A percentile compares a stretch with the other conserved stretches of the same genome.
These are phyloP conservation scores for Acacia concinna DNA, from an alignment of 331 rosid genomes.

Conservation along the genomic window DNA sequence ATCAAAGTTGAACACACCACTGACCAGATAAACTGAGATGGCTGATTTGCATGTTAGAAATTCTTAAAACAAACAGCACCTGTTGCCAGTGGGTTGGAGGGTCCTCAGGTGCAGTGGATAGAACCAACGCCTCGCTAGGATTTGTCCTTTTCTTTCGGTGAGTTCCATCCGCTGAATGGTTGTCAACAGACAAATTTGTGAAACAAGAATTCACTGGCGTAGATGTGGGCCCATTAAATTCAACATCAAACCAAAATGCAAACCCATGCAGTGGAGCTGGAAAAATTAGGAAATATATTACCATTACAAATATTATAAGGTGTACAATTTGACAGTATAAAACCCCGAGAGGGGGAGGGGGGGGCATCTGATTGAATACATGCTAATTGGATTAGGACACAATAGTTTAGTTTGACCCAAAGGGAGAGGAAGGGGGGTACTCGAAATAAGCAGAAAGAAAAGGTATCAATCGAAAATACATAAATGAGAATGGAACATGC, in stretches of 20 bases:
- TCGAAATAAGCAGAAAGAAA: neutral
- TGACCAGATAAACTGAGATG: neutral
- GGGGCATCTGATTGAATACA: neutral
- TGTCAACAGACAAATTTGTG: conserved; percentile 38
- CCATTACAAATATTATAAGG: neutral
- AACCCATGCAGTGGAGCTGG: conserved; percentile 98
- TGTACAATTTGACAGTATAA: neutral
- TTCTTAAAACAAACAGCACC: conserved; percentile 45
- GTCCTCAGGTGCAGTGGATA: conserved; percentile 99
- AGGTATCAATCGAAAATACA: neutral
- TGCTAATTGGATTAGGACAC: neutral
- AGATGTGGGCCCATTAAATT: conserved; percentile 70
- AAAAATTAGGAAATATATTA: conserved; percentile 26
- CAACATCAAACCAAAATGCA: conserved; percentile 99
- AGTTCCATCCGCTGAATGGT: conserved; percentile 59
- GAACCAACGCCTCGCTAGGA: conserved; percentile 72
- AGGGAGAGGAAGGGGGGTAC: neutral
- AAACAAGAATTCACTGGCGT: conserved; percentile 44
- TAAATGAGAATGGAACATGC: conserved; percentile 19
- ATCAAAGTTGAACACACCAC: neutral
- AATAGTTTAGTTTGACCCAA: neutral
- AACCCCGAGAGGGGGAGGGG: too few relatives aligned
- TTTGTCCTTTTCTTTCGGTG: conserved; percentile 78
- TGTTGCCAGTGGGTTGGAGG: conserved; percentile 99
- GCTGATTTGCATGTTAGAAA: conserved; percentile 16